Base-by-base conservation (phyloP, 75 land plant genomes). In the Azolla pinnata region DNA sequence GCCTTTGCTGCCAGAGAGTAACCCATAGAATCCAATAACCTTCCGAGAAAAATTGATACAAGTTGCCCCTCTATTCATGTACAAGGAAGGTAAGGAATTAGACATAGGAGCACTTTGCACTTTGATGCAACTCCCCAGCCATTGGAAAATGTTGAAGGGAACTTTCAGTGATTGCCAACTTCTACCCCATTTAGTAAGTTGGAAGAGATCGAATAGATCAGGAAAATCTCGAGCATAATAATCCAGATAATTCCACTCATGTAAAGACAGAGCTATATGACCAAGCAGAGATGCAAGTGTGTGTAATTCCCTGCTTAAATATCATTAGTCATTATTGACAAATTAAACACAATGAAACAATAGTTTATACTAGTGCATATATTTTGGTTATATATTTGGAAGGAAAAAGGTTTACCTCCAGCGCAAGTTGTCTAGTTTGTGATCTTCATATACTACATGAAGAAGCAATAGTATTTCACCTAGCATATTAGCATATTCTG, bases 171-270 rank as follows among this genome's bases (percentile, higher is more conserved):
- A 46, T 2, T 3, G n/a, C 49, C 2, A 46, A 17, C 49, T 46
- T 14, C 4, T 46, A 4, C 23, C 23, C 21, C 23, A 14, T 2
- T 2, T 18, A 46, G 29, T 42, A 26, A 18, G 35, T 16, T 25
- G 64, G 47, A 67, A 66, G 12, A 40, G 63, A 26, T 28, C 55
- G 12, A 62, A 71, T 40, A 86, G 47, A 31, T 45, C 8, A 20
- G 99, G 99, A 57, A 95, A 95, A 67, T 95, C 96, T 53, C 99
- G 88, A 54, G 73, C 32, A 69, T 95, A 95, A 66, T 86, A 79
- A 64, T 95, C 99, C 12, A 86, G 67, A 74, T 83, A 95, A 64
- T 68, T 72, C 51, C 32, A 45, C 65, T 86, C 86, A 23, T 72
- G 68, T 51, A 83, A 46, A 55, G 76, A 70, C 29, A 68, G 53